A percentile compares a stretch with the other conserved stretches of the same genome.
phyloP scores from a whole-genome alignment of 805 yeast genomes.

The Candida nitratophila region DNA sequence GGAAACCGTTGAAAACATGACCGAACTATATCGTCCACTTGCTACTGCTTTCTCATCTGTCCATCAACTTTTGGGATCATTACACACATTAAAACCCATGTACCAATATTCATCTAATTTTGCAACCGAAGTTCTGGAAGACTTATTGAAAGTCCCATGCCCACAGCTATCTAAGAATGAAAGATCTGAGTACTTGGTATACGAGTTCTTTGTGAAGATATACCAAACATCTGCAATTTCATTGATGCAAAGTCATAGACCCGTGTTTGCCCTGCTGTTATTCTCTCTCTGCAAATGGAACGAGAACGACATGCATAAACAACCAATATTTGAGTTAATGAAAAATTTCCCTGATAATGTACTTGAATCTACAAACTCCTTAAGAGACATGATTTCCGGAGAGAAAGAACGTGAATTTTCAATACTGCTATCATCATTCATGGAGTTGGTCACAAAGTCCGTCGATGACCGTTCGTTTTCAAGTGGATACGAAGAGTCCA shows the following conservation, averaged over 20 bases:
- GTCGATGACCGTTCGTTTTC: neutral
- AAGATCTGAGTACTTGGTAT: neutral
- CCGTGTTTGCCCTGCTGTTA: constrained; percentile 36
- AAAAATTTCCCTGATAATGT: neutral
- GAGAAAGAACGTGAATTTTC: neutral
- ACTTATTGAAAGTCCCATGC: neutral
- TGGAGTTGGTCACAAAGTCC: neutral
- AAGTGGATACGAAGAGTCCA: too few relatives aligned
- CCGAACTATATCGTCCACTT: constrained; percentile 42
- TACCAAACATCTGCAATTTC: constrained; percentile 41
- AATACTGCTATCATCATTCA: neutral
- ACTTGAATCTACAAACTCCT: neutral
- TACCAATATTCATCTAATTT: constrained; percentile 54
- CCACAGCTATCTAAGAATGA: neutral
- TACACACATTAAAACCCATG: constrained; percentile 37
- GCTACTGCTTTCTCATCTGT: constrained; percentile 49
- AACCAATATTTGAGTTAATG: neutral
- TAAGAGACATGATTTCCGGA: neutral
- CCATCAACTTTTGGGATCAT: constrained; percentile 37
- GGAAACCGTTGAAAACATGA: constrained; percentile 38
- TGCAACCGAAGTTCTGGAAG: constrained; percentile 28
- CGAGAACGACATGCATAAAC: neutral
- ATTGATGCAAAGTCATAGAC: constrained; percentile 36
- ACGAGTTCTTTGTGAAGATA: constrained; percentile 36
- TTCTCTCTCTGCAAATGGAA: constrained; percentile 10